Evolutionary conservation across 106 monocot species (phyloP).

Genomic region (Triglochin maritima): DNA sequence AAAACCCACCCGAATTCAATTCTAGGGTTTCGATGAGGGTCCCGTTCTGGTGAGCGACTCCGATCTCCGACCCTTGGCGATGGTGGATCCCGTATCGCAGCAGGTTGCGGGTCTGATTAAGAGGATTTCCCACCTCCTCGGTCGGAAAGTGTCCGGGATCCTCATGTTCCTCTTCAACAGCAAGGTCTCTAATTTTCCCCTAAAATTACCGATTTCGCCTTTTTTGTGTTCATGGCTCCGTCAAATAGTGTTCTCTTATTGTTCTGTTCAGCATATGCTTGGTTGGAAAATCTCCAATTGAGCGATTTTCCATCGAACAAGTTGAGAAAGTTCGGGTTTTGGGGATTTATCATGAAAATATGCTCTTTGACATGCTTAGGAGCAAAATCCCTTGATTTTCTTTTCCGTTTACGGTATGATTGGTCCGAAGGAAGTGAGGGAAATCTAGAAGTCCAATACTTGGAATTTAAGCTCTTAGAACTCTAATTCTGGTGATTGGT

Average conservation of each 20-base stretch:
- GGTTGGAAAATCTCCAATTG: not conserved
- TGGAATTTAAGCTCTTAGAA: too few relatives aligned
- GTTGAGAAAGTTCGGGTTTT: not conserved
- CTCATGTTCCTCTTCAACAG: constrained; percentile 23
- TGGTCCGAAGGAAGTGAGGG: too few relatives aligned
- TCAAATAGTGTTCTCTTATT: not conserved
- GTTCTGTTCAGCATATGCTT: not conserved
- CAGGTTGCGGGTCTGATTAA: constrained; percentile 17
- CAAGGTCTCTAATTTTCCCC: constrained; percentile 8
- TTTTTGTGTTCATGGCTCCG: not conserved
- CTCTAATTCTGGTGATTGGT: too few relatives aligned
- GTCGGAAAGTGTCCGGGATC: constrained; percentile 15
- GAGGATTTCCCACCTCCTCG: constrained; percentile 13
- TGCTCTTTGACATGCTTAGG: not conserved
- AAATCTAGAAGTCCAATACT: too few relatives aligned
- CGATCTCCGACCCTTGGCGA: not conserved
- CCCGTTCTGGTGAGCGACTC: too few relatives aligned
- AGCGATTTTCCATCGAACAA: not conserved
- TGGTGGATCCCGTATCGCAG: constrained; percentile 17
- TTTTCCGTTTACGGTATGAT: too few relatives aligned
- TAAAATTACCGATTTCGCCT: not conserved
- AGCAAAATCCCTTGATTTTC: too few relatives aligned
- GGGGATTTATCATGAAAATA: not conserved
- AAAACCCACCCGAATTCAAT: too few relatives aligned
- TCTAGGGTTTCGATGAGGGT: too few relatives aligned